Conservation (phyloP, 2,329 filamentous ascomycete species). For the Triangularia verruculosa region DNA sequence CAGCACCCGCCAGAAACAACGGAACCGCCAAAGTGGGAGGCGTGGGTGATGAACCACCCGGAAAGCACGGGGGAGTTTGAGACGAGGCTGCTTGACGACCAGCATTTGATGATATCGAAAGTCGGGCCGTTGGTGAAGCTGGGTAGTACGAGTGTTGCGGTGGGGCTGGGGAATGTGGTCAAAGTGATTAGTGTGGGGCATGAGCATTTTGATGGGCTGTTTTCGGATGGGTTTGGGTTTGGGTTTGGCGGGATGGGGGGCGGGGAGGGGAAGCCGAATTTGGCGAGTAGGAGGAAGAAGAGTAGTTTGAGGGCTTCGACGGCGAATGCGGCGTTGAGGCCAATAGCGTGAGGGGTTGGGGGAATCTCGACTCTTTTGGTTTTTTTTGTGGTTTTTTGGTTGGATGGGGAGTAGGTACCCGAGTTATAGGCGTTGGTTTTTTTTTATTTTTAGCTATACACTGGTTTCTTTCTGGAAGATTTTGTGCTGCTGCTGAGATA, state of each 20-base stretch:
- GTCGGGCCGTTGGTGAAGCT: constrained; percentile 63
- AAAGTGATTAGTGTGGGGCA: constrained; percentile 68
- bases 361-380: neutral
- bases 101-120: constrained; percentile 60
- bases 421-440: neutral
- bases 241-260: no score
- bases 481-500: no score
- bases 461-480: no score
- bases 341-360: neutral
- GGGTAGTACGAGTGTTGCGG: constrained; percentile 62
- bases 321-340: neutral
- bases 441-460: neutral
- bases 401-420: neutral
- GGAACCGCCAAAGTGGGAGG: constrained; percentile 47
- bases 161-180: constrained; percentile 69
- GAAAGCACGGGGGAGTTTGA: constrained; percentile 44
- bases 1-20: constrained; percentile 3
- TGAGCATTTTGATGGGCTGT: constrained; percentile 55
- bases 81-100: constrained; percentile 35
- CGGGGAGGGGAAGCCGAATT: constrained; percentile 32
- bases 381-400: neutral
- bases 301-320: neutral
- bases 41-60: constrained; percentile 51
- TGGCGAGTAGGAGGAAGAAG: constrained; percentile 36
- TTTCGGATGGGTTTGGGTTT: constrained; percentile 29